Evolutionary conservation across 768 basidiomycete genomes (phyloP).

Genomic region (Boletus eberwhitei): DNA sequence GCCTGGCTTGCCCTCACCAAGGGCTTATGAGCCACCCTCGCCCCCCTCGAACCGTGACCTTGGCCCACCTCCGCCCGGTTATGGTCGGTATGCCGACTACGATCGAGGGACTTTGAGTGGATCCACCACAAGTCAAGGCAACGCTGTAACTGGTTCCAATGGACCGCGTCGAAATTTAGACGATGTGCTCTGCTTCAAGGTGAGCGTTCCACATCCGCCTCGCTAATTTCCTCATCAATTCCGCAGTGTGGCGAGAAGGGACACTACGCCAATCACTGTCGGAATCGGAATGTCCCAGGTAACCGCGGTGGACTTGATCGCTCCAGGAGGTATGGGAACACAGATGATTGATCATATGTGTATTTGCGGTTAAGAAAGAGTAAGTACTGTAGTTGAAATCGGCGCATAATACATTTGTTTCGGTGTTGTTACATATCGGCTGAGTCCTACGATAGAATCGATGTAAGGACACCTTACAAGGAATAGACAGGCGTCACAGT

Average conservation of each 20-base stretch:
- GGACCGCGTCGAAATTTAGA: slow-evolving; percentile 69
- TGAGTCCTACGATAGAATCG: too few species aligned
- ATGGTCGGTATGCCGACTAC: slow-evolving; percentile 78
- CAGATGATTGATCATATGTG: slow-evolving; percentile 23
- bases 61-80: slow-evolving; percentile 90
- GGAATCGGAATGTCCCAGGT: slow-evolving; percentile 86
- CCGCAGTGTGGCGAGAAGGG: slow-evolving; percentile 84
- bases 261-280: slow-evolving; percentile 93
- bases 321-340: slow-evolving; percentile 29
- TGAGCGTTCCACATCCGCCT: slow-evolving; percentile 28
- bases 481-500: background rate
- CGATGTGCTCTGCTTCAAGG: slow-evolving; percentile 87
- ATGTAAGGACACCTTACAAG: too few species aligned
- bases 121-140: slow-evolving; percentile 20
- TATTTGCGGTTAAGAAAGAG: background rate
- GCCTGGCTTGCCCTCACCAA: slow-evolving; percentile 62
- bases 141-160: slow-evolving; percentile 29
- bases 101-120: slow-evolving; percentile 49
- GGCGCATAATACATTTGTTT: background rate
- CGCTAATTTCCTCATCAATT: slow-evolving; percentile 5
- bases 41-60: slow-evolving; percentile 74
- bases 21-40: slow-evolving; percentile 74
- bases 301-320: slow-evolving; percentile 81
- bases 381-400: background rate
- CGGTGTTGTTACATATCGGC: too few species aligned